Conservation (phyloP, 139 green algal genomes). For the Chlorella sp. region DNA sequence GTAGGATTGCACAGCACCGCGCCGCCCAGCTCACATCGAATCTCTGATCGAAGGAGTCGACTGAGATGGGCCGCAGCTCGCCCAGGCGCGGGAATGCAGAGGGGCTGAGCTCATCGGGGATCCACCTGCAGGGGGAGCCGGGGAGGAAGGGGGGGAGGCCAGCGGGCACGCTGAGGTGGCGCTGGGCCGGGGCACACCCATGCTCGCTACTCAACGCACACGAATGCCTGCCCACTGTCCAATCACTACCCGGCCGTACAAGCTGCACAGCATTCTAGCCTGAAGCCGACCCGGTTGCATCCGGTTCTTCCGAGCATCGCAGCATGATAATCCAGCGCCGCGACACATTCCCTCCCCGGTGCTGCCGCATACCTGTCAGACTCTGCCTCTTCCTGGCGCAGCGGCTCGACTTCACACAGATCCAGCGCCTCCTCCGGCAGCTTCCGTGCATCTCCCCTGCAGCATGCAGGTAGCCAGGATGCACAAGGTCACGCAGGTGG, state of each 20-base stretch:
- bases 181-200: too few species aligned
- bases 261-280: background rate
- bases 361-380: conserved; percentile 2
- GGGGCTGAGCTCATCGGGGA: conserved; percentile 38
- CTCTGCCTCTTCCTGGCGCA: conserved; percentile 55
- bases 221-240: background rate
- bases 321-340: background rate
- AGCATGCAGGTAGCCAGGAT: background rate
- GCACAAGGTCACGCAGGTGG: background rate
- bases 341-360: background rate
- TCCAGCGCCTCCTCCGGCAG: conserved; percentile 55
- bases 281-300: background rate
- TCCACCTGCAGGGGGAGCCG: conserved; percentile 1
- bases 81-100: conserved; percentile 49
- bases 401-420: conserved; percentile 68
- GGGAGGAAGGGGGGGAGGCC: background rate
- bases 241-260: background rate
- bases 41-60: conserved; percentile 49
- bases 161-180: too few species aligned
- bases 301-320: background rate
- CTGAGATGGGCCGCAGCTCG: conserved; percentile 46
- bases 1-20: too few species aligned
- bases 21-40: conserved; percentile 37
- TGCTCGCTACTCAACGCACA: background rate
- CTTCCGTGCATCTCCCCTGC: conserved; percentile 27